Base-by-base conservation (phyloP, 2,329 filamentous ascomycete species). In the Hypoxylon sp. region DNA sequence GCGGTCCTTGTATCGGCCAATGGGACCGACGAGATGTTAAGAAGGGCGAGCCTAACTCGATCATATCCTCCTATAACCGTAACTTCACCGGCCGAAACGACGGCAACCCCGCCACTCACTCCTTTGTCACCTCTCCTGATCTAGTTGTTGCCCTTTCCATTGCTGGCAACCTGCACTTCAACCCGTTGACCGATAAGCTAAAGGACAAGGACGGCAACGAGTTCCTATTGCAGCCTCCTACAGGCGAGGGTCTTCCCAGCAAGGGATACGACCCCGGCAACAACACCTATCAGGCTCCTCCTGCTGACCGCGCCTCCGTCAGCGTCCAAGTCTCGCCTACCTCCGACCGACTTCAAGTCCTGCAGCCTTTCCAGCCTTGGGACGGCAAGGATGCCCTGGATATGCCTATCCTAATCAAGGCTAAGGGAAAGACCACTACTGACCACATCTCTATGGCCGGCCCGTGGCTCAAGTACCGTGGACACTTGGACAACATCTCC, bases 21-120 rank as follows among this genome's bases (percentile, higher is more conserved):
- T 98, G 96, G 96, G 94, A 98, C 79, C 92, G 96, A 75, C 87
- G 85, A 73, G 95, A 98, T 76, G 94, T 98, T 63, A 92, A 94
- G 88, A 98, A 98, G 90, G 95, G 95, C 74, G 91, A 93, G 76
- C 86, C 94, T 78, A 99, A 99, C 90, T 97, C 94, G 5, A 99
- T 99, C 81, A 87, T 99, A 80, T 98, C 94, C 51, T 98, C 96
- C 29, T 99, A 98, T 91, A 99, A 99, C 92, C 94, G 96, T 84
- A 98, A 99, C 90, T 98, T 99, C 87, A 98, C 95, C 69, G 95
- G 95, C 74, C 94, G 96, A 80, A 98, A 98, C 82, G 94, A 97
- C 76, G 94, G 93, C 74, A 98, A 97, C 88, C 94, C 94, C 44
- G 94, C 94, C 61, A 97, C 94, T 56, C 94, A 97, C 86, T 93